Base-by-base conservation (phyloP, 164 flowering plant genomes). In the Chimonanthus salicifolius region DNA sequence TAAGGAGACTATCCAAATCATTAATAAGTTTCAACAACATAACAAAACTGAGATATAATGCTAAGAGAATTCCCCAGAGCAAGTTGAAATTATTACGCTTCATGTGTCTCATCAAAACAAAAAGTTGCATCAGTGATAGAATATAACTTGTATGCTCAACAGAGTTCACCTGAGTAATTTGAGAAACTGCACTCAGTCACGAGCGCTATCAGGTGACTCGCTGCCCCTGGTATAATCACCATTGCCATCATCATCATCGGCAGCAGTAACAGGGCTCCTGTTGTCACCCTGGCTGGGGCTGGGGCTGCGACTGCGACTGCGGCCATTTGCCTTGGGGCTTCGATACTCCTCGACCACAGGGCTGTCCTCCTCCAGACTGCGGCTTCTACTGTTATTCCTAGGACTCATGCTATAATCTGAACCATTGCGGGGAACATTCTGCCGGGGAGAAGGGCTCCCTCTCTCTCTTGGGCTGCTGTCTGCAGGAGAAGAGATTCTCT, bases 321-420 rank as follows among this genome's bases (percentile, higher is more conserved):
- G 82, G 47, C 78, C 78, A 66, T 76, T 76, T 5, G 67, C 74
- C 20, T 76, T 74, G 4, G 71, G 74, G 48, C 74, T 71, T 18
- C 58, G 15, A 69, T 71, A 71, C 64, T 70, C 48, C 64, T 48
- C 48, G 80, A 66, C 83, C 75, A 46, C 85, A 85, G 79, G 87
- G 54, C 74, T 71, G 33, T 45, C 74, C 58, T 71, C 50, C 54
- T 71, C 78, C 9, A 70, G 71, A 51, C 74, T 76, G 11, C 74
- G 78, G 44, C 74, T 88, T 79, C 85, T 74, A 76, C 87, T 83
- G 78, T 80, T 86, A 20, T 76, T 81, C 72, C 82, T 82, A 7
- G 90, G 91, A 67, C 94, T 86, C 11, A 74, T 82, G 71, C 88
- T 84, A 64, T 87, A 83, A 47, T 87, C 92, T 15, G 97, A 88